phyloP scores from a whole-genome alignment of 345 rosid species.

The Eucalyptus microcorys region DNA sequence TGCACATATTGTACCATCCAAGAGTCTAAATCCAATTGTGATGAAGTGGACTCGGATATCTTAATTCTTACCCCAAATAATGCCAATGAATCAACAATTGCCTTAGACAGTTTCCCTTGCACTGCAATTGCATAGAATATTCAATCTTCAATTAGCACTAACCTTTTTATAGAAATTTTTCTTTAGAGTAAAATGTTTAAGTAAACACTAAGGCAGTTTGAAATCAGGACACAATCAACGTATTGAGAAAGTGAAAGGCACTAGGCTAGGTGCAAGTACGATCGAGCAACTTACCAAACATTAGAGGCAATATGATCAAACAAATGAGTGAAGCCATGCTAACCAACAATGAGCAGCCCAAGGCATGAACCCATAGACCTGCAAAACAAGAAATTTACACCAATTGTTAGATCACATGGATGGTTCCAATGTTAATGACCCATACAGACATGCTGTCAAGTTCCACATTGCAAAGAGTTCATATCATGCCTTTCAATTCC shows the following conservation, averaged over 20 bases:
- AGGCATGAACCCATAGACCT: constrained; percentile 76
- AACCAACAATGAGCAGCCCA: constrained; percentile 97
- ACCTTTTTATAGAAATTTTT: not conserved
- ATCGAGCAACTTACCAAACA: constrained; percentile 49
- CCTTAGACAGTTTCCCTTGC: constrained; percentile 87
- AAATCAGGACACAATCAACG: not conserved
- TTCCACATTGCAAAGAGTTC: not conserved
- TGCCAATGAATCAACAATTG: constrained; percentile 83
- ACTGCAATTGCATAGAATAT: constrained; percentile 35
- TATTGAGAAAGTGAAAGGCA: not conserved
- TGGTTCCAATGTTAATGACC: not conserved
- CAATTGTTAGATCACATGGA: not conserved
- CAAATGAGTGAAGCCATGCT: constrained; percentile 97
- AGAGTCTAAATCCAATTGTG: not conserved
- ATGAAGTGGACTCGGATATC: not conserved
- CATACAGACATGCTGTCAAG: not conserved
- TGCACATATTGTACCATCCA: not conserved
- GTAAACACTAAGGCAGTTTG: not conserved
- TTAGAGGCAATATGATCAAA: constrained; percentile 67
- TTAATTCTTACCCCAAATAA: constrained; percentile 71
- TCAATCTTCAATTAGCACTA: not conserved
- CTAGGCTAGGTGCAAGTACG: not conserved
- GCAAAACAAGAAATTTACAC: not conserved
- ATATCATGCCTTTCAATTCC: not conserved
- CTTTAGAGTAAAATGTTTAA: not conserved